Conservation (phyloP, 352 stramenopile species). For the Saprolegnia diclina region DNA sequence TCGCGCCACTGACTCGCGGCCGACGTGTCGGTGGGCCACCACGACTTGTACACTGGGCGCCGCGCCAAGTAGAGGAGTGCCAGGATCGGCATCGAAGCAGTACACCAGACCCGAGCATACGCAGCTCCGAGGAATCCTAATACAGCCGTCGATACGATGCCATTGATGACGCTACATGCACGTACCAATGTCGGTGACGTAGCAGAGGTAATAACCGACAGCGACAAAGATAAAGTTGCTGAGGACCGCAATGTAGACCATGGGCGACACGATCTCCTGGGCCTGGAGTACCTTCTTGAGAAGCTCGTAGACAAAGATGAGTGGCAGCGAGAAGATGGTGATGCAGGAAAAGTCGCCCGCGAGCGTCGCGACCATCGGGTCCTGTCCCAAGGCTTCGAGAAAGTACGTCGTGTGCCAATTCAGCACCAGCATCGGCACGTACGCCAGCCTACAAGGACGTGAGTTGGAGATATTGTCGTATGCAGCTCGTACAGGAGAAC, state of each 20-base stretch:
- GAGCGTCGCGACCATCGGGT: conserved; percentile 14
- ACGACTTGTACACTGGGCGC: conserved; percentile 22
- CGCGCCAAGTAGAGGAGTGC: conserved; percentile 5
- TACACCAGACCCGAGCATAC: conserved; percentile 17
- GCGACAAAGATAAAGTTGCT: conserved; percentile 8
- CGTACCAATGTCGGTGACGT: conserved; percentile 19
- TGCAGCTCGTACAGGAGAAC: conserved; percentile 33
- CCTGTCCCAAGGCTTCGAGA: conserved; percentile 12
- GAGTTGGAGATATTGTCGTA: neutral
- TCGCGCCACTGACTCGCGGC: conserved; percentile 8
- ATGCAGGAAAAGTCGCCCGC: conserved; percentile 17
- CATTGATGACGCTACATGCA: neutral
- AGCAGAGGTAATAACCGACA: conserved; percentile 23
- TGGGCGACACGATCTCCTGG: conserved; percentile 37
- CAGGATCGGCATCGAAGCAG: conserved; percentile 5
- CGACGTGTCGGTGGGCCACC: conserved; percentile 10
- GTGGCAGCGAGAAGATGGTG: conserved; percentile 29
- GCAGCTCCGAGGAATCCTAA: conserved; percentile 27
- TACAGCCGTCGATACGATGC: neutral
- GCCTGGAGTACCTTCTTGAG: conserved; percentile 42
- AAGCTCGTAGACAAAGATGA: conserved; percentile 39
- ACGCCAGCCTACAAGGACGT: conserved; percentile 5
- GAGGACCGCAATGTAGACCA: conserved; percentile 33
- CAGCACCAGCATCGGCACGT: conserved; percentile 12
- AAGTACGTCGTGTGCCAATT: conserved; percentile 21